A percentile compares a stretch with the other conserved stretches of the same genome.
These are phyloP conservation scores for Solanum sparsipilum DNA, from an alignment of 257 asterid genomes.

Conservation along the genomic window DNA sequence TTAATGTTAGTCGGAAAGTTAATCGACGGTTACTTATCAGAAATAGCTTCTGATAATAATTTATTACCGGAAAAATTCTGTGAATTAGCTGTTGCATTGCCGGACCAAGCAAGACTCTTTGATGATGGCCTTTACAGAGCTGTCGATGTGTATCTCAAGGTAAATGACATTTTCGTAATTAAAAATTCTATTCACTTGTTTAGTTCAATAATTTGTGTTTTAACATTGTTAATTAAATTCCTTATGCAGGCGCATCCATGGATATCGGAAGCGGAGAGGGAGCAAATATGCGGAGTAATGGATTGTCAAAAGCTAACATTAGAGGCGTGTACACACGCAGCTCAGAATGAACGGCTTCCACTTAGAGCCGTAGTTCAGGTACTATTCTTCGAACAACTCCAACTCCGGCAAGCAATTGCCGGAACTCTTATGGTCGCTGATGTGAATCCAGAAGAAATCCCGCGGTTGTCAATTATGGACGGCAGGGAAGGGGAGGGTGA, in stretches of 20 bases:
- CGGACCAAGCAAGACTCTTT: constrained; percentile 73
- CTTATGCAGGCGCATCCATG: constrained; percentile 71
- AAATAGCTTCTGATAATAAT: constrained; percentile 90
- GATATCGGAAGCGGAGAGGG: constrained; percentile 74
- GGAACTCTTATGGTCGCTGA: constrained; percentile 56
- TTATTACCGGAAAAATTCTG: constrained; percentile 64
- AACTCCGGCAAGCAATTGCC: constrained; percentile 92
- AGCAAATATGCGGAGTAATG: constrained; percentile 62
- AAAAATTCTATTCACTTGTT: background rate
- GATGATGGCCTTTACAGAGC: constrained; percentile 97
- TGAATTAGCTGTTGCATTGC: constrained; percentile 65
- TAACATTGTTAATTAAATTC: background rate
- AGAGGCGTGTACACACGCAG: constrained; percentile 98
- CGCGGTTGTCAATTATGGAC: constrained; percentile 8
- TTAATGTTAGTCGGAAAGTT: constrained; percentile 78
- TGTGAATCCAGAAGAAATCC: constrained; percentile 16
- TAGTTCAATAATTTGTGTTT: background rate
- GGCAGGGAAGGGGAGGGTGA: background rate
- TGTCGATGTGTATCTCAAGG: constrained; percentile 98
- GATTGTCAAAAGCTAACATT: constrained; percentile 90
- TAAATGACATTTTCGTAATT: background rate
- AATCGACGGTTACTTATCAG: constrained; percentile 94
- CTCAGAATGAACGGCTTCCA: constrained; percentile 94
- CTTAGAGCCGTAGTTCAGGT: constrained; percentile 92
- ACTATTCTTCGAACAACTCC: constrained; percentile 92